These are phyloP conservation scores for Rosa chinensis DNA, from an alignment of 306 rosid genomes.

Conservation along the genomic window DNA sequence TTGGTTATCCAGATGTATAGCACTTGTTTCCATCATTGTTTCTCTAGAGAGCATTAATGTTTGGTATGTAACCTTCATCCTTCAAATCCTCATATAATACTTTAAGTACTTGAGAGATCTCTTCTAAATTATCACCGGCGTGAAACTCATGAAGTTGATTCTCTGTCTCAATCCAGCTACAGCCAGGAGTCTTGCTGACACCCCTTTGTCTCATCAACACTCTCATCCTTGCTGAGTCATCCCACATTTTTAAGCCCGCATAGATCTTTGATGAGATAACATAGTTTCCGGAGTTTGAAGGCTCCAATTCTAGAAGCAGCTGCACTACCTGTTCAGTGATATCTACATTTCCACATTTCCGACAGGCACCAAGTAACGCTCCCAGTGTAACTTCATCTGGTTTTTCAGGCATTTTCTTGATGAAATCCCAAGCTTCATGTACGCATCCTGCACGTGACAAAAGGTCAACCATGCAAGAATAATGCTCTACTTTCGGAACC, in stretches of 20 bases:
- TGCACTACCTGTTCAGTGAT: slow-evolving; percentile 62
- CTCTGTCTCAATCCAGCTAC: slow-evolving; percentile 86
- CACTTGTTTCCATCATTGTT: neutral
- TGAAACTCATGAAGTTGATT: slow-evolving; percentile 76
- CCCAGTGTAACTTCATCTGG: slow-evolving; percentile 82
- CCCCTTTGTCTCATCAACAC: slow-evolving; percentile 80
- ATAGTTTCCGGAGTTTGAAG: slow-evolving; percentile 85
- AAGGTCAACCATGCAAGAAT: slow-evolving; percentile 93
- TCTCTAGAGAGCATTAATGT: slow-evolving; percentile 22
- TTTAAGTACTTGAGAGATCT: slow-evolving; percentile 39
- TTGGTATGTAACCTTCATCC: slow-evolving; percentile 79
- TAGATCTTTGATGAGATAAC: slow-evolving; percentile 78
- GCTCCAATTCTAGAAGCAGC: slow-evolving; percentile 78
- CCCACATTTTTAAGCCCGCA: slow-evolving; percentile 67
- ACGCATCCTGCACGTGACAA: slow-evolving; percentile 81
- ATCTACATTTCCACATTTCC: slow-evolving; percentile 59
- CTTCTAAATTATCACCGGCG: slow-evolving; percentile 60
- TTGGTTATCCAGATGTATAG: slow-evolving; percentile 1
- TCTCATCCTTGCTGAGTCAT: slow-evolving; percentile 90
- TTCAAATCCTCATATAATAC: slow-evolving; percentile 63
- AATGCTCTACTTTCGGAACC: slow-evolving; percentile 87
- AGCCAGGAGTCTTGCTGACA: slow-evolving; percentile 87
- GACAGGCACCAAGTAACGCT: slow-evolving; percentile 86
- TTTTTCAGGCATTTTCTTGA: slow-evolving; percentile 82
- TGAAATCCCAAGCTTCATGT: slow-evolving; percentile 78